Conservation (phyloP, 2,329 filamentous ascomycete species). For the Penicillium polonicum region DNA sequence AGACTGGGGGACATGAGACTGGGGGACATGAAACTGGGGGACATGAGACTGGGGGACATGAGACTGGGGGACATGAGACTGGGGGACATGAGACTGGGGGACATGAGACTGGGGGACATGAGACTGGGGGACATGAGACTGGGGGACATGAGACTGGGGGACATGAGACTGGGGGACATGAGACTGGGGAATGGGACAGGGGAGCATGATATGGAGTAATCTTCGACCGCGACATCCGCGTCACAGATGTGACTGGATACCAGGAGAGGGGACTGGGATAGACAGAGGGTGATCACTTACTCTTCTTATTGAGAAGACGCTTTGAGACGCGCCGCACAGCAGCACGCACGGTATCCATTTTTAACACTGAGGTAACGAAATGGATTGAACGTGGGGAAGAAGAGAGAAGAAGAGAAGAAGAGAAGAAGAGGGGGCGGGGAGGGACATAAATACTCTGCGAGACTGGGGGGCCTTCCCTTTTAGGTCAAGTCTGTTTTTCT, state of each 20-base stretch:
- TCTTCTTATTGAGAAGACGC: constrained; percentile 1
- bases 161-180: too few species aligned
- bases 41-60: neutral
- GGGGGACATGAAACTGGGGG: neutral
- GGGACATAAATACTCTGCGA: neutral
- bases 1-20: too few species aligned
- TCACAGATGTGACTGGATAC: neutral
- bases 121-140: neutral
- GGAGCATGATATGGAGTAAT: neutral
- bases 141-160: neutral
- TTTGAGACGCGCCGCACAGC: constrained; percentile 1
- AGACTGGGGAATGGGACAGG: neutral
- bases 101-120: neutral
- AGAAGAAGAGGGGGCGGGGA: neutral
- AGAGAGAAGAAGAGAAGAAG: neutral
- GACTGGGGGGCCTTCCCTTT: neutral
- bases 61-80: too few species aligned
- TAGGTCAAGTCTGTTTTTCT: neutral
- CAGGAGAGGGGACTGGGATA: neutral
- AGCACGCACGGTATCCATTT: constrained; percentile 1
- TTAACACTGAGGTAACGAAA: neutral
- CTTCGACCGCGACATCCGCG: neutral
- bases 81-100: too few species aligned
- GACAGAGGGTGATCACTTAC: neutral
- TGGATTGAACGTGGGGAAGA: neutral